Conservation (phyloP, 2,329 filamentous ascomycete genomes). For the Reticulascus tulasneorum region DNA sequence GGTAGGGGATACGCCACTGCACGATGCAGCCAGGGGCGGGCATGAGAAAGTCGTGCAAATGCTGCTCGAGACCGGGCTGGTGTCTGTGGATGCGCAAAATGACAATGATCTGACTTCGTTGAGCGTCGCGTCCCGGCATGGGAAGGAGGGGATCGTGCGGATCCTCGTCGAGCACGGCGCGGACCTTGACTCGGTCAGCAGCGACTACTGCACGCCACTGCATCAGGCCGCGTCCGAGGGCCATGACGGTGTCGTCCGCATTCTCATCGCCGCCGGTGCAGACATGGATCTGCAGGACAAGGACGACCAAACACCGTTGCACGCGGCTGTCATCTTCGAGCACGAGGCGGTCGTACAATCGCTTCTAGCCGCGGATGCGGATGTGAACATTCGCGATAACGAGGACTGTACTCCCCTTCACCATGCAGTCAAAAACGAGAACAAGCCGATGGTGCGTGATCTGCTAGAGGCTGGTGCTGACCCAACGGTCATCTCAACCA, state of each 20-base stretch:
- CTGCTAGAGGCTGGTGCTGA: slow-evolving; percentile 14
- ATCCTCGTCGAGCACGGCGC: slow-evolving; percentile 16
- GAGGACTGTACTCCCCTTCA: slow-evolving; percentile 16
- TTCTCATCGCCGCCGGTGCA: slow-evolving; percentile 14
- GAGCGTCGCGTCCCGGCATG: slow-evolving; percentile 12
- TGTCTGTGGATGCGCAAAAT: slow-evolving; percentile 14
- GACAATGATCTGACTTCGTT: slow-evolving; percentile 14
- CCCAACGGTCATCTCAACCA: slow-evolving; percentile 11
- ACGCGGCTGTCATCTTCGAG: slow-evolving; percentile 16
- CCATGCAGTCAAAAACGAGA: slow-evolving; percentile 16
- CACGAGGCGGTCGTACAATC: slow-evolving; percentile 13
- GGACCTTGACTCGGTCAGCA: slow-evolving; percentile 12
- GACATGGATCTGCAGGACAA: slow-evolving; percentile 15
- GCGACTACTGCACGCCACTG: slow-evolving; percentile 14
- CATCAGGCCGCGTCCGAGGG: slow-evolving; percentile 17
- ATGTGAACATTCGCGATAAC: slow-evolving; percentile 10
- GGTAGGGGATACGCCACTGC: slow-evolving; percentile 14
- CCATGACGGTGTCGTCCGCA: slow-evolving; percentile 10
- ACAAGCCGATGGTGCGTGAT: slow-evolving; percentile 10
- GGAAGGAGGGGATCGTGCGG: slow-evolving; percentile 14
- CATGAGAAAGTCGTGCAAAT: slow-evolving; percentile 10
- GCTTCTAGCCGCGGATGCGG: slow-evolving; percentile 10
- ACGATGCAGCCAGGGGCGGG: slow-evolving; percentile 12
- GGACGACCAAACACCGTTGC: slow-evolving; percentile 15
- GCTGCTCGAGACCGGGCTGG: slow-evolving; percentile 13